Evolutionary conservation across 495 filamentous ascomycete genomes (phyloP).

Genomic region (Hyphodiscus hymeniophilus): DNA sequence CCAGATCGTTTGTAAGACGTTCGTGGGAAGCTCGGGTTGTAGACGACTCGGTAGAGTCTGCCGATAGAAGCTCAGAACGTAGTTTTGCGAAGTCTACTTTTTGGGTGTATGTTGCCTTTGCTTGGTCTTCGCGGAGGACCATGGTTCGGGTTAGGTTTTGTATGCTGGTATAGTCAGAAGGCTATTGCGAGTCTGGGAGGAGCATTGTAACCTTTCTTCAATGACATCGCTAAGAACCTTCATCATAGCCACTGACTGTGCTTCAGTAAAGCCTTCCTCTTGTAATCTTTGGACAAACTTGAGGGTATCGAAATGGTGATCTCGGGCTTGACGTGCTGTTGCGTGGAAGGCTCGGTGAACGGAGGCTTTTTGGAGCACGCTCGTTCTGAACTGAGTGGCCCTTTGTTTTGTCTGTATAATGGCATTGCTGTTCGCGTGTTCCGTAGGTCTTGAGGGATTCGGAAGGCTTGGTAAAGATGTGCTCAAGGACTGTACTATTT

Average conservation of each 20-base stretch:
- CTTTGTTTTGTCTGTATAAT: not conserved
- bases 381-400: not conserved
- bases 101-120: conserved; percentile 87
- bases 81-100: conserved; percentile 99
- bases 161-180: conserved; percentile 45
- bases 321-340: conserved; percentile 48
- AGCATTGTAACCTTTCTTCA: conserved; percentile 63
- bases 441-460: conserved; percentile 5
- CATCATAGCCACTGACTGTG: conserved; percentile 96
- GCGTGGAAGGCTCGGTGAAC: conserved; percentile 56
- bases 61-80: conserved; percentile 82
- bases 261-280: conserved; percentile 89
- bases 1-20: conserved; percentile 85
- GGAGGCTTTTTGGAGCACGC: conserved; percentile 8
- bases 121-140: conserved; percentile 91
- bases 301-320: conserved; percentile 97
- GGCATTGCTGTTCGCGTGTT: not conserved
- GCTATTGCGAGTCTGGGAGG: not conserved
- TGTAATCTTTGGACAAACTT: conserved; percentile 91
- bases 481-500: conserved; percentile 22
- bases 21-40: conserved; percentile 88
- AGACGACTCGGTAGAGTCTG: conserved; percentile 83
- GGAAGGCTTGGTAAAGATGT: conserved; percentile 11
- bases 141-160: conserved; percentile 97
- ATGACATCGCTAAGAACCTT: conserved; percentile 94